phyloP scores from a whole-genome alignment of 192 early-diverging fungal species.

The Physocladia obscura region DNA sequence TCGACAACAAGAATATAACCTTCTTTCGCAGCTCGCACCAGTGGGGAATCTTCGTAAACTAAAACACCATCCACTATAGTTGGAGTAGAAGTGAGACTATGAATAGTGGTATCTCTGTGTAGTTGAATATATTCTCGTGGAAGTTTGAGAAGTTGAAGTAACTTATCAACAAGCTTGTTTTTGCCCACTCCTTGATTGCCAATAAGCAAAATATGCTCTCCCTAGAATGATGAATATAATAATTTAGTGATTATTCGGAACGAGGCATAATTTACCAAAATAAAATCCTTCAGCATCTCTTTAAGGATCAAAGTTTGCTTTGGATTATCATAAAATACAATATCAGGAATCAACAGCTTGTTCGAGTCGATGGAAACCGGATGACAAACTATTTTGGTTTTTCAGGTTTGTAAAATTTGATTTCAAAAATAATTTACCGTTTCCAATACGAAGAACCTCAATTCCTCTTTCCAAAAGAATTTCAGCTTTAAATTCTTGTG shows the following conservation, averaged over 20 bases:
- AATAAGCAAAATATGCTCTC: slow-evolving; percentile 80
- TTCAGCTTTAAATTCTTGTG: neutral
- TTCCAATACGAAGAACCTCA: slow-evolving; percentile 13
- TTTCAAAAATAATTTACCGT: neutral
- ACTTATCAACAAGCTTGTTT: slow-evolving; percentile 57
- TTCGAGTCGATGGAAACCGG: slow-evolving; percentile 4
- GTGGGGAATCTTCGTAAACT: slow-evolving; percentile 68
- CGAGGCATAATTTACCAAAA: too few relatives aligned
- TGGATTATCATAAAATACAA: slow-evolving; percentile 73
- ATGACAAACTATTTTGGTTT: slow-evolving; percentile 20
- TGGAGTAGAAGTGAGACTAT: slow-evolving; percentile 69
- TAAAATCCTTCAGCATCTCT: slow-evolving; percentile 79
- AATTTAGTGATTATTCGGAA: too few relatives aligned
- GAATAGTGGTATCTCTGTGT: slow-evolving; percentile 74
- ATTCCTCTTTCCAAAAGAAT: neutral
- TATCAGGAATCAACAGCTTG: slow-evolving; percentile 29
- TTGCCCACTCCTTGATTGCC: slow-evolving; percentile 74
- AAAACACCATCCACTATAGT: slow-evolving; percentile 69
- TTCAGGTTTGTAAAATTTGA: too few relatives aligned
- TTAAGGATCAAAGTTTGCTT: slow-evolving; percentile 67
- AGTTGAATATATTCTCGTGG: slow-evolving; percentile 80
- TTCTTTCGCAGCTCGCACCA: slow-evolving; percentile 49
- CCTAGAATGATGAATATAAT: too few relatives aligned
- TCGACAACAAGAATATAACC: slow-evolving; percentile 73
- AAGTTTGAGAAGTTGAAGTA: slow-evolving; percentile 67